Evolutionary conservation across 1,284 basidiomycete genomes (phyloP), one percentile per base, ranked within the genome.

Genomic region (Leccinum cinnamomeum): DNA sequence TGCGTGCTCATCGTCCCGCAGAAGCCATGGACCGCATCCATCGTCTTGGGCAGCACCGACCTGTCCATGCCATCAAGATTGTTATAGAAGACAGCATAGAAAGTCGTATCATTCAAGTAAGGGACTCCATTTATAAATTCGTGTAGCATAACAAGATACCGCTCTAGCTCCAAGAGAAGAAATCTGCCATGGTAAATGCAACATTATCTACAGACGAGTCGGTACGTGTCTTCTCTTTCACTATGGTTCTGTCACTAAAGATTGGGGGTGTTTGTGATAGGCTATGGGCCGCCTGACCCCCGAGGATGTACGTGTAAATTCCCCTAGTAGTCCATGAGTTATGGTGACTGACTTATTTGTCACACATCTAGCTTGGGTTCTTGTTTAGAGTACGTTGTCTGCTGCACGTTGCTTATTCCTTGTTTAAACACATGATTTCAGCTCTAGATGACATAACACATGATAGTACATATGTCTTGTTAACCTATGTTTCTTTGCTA

Each of bases 21-120:
- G 91, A 98, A 84, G 96, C 96, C 3, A 97, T 97, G 95, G 96
- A 98, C 76, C 91, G 96, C 62, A 95, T 95, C 63, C 93, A 95
- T 77, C 89, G 94, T 65, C 81, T 97, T 39, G 95, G 94, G 18
- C 95, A 98, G 77, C 91, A 90, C 69, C 86, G 97, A 25, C 96
- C 97, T 3, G 93, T 98, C 55, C 86, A 92, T 69, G 95, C 96
- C 14, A 94, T 95, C 75, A 96, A 98, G 72, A 83, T 98, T 41
- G 92, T 98, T 33, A 86, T 98, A 60, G 95, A 98, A 75, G 96
- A 99, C 75, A 95, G 92, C 66, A 98, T 99, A 68, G 97, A 99
- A 76, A 92, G 91, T 70, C 89, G 95, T 66, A 97, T 97, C 66
- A 81, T 92, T n/a, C 89, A 90, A 77, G 84, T 86, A 58, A 55